Base-by-base conservation (phyloP, 1,139 yeast genomes). In the Hemisphaericaspora subhashii region DNA sequence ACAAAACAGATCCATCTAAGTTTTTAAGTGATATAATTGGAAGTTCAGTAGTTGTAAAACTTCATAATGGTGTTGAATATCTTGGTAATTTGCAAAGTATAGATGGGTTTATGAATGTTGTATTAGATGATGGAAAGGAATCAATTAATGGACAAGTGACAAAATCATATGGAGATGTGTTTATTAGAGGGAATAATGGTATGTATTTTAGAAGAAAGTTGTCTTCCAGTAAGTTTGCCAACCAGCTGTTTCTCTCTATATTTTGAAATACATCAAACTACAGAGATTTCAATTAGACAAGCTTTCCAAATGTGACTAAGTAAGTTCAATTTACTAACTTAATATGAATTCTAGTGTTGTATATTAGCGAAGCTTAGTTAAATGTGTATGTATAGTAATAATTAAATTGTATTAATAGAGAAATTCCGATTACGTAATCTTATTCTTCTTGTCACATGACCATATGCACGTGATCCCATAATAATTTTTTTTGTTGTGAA, bases 91-190 rank as follows among this genome's bases (percentile, higher is more conserved):
- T 92, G 43, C 94, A 87, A 52, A 86, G 96, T 35, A 90, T 92
- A 41, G 99, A 92, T 58, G 98, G 98, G 12, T 94, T 83, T 65
- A 90, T 92, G 97, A 94, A 94, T 63, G 84, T 92, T 40, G 95
- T 92, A 4, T 72, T 92, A 52, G 89, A 85, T 43, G 76, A 81
- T 39, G 81, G 95, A 3, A 72, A 77, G 37, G 98, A 92, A 58
- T 67, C 68, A 35, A 77, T 79, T 20, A 76, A 77, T 38, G 82
- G 81, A 12, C 67, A 68, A 37, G 68, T 74, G 36, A 80, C 81
- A 42, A 77, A 74, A 40, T 60, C 60, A 32, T 86, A 83, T 54
- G 90, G 88, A 28, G 98, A 92, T 61, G 94, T 90, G 14, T 94
- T 92, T 61, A 80, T 92, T 47, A 82, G 98, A 65, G 98, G 98